Conservation (phyloP, 768 basidiomycete genomes). For the Gelatoporia subvermispora region DNA sequence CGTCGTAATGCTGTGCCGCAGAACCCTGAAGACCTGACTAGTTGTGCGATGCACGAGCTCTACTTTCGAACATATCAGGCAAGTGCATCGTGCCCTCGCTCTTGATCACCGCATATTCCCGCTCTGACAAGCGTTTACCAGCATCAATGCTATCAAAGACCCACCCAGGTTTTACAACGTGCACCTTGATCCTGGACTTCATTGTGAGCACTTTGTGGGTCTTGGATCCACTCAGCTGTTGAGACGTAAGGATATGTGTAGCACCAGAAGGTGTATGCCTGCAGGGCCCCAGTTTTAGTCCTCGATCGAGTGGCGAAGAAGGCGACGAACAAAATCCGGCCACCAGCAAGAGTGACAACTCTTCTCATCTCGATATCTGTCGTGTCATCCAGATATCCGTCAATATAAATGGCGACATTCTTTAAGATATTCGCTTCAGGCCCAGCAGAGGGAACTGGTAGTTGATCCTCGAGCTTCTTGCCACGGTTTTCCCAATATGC, state of each 20-base stretch:
- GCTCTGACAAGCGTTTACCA: conserved; percentile 59
- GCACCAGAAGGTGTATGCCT: conserved; percentile 57
- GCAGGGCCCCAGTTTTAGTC: no score
- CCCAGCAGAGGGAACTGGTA: conserved; percentile 11
- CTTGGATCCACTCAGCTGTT: conserved; percentile 66
- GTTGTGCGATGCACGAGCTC: not conserved
- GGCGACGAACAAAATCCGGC: conserved; percentile 47
- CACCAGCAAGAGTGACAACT: conserved; percentile 62
- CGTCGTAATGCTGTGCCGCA: no score
- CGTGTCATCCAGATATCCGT: conserved; percentile 63
- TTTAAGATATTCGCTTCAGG: conserved; percentile 16
- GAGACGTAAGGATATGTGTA: conserved; percentile 78
- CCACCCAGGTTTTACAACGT: conserved; percentile 77
- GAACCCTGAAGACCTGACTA: no score
- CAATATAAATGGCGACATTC: conserved; percentile 59
- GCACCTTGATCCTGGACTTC: conserved; percentile 42
- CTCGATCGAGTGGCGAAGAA: not conserved
- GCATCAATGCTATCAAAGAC: conserved; percentile 59
- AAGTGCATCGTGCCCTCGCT: conserved; percentile 33
- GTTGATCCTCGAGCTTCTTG: conserved; percentile 24
- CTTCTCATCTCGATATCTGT: conserved; percentile 81
- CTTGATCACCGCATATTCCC: conserved; percentile 48
- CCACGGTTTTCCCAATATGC: conserved; percentile 17
- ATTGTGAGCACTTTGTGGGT: conserved; percentile 56
- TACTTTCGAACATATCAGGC: conserved; percentile 30